phyloP scores from a whole-genome alignment of 2,329 filamentous ascomycete genomes.

The Penicillium sp. region DNA sequence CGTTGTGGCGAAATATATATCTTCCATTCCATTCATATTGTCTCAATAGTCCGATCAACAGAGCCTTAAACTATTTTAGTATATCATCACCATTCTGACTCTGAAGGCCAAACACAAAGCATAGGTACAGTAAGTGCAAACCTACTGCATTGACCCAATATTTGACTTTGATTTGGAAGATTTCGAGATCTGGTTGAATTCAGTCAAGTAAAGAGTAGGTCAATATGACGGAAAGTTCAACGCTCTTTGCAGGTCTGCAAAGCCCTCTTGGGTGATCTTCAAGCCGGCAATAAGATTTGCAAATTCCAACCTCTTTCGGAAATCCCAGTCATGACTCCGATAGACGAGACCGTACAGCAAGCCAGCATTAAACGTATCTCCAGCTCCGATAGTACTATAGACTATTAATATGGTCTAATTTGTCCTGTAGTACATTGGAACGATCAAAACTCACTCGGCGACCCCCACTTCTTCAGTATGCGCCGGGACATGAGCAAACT shows the following conservation, averaged over 20 bases:
- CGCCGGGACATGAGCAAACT: slow-evolving; percentile 47
- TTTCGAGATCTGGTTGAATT: not conserved
- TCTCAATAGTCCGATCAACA: not conserved
- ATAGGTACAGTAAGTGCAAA: not conserved
- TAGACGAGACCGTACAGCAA: slow-evolving; percentile 63
- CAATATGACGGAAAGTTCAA: not conserved
- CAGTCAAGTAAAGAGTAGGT: not conserved
- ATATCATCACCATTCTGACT: rapidly evolving
- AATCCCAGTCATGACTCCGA: slow-evolving; percentile 51
- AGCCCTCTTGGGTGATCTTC: slow-evolving; percentile 69
- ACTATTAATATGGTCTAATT: slow-evolving; percentile 11
- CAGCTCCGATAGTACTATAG: slow-evolving; percentile 67
- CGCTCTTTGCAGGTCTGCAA: slow-evolving; percentile 51
- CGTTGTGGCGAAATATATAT: not conserved
- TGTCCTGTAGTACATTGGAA: not conserved
- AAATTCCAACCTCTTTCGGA: slow-evolving; percentile 55
- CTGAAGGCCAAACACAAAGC: too few relatives aligned
- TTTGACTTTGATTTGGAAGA: not conserved
- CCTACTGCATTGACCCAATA: not conserved
- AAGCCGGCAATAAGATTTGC: slow-evolving; percentile 66
- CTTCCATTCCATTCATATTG: not conserved
- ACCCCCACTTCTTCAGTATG: slow-evolving; percentile 44
- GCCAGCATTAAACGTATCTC: slow-evolving; percentile 73
- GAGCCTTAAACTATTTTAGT: too few relatives aligned
- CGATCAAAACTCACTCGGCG: slow-evolving; percentile 57